Evolutionary conservation across 331 rosid genomes (phyloP), one percentile per base, ranked within the genome.

Genomic region (Pyrus hybrid): DNA sequence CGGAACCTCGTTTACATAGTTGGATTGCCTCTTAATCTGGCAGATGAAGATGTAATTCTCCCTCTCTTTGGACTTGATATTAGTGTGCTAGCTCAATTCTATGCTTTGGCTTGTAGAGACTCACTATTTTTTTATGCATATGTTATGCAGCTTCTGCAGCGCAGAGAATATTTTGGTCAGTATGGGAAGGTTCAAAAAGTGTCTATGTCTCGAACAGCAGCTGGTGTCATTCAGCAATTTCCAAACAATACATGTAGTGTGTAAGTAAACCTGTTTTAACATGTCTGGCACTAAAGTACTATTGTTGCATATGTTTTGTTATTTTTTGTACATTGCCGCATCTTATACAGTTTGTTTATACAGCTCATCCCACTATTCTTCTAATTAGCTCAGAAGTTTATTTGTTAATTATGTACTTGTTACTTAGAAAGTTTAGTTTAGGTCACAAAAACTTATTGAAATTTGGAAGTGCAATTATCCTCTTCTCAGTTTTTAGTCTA

Each of bases 241-340:
- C 97, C 95, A 41, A 95, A 92, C 84, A 91, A 87, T 82, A 91
- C 99, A 47, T 95, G 99, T 86, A 95, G 99, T 92, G 99, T 92
- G 99, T 95, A 91, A 92, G 99, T 87, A 56, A 43, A 74, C 60
- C 25, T 61, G 72, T 17, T 76, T 66, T 58, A 43, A 14, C 11
- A 28, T 32, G 29, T 62, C 20, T 57, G 23, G 72, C 25, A 17
- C 75, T 56, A 6, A 49, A 7, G 11, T 22, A 3, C 25, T 6
- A 56, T 30, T 66, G 56, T n/a, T 14, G 8, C 51, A 16, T 28
- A 14, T 66, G 4, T 45, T 33, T 23, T 43, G 3, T 14, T 41
- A 41, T 41, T n/a, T 33, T 33, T 35, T 0, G 6, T 20, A 7
- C 51, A n/a, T 33, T 66, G 22, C 18, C 12, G 1, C 7, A 9